phyloP scores from a whole-genome alignment of 345 rosid species.

The Eucalyptus cloeziana region DNA sequence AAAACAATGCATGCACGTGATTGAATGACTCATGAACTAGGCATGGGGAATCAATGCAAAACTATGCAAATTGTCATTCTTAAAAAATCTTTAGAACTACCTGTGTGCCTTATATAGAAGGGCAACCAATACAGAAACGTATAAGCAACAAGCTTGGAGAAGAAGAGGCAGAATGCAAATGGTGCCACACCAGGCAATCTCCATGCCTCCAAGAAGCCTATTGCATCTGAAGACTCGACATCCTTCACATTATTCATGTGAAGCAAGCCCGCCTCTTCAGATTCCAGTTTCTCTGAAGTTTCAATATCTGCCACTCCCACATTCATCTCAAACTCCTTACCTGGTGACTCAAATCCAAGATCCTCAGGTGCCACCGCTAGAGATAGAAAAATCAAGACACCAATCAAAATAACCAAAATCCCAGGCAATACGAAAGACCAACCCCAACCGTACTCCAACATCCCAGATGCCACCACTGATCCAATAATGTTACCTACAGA shows the following conservation, averaged over 20 bases:
- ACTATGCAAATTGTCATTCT: background rate
- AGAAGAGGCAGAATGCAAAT: slow-evolving; percentile 79
- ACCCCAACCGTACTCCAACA: slow-evolving; percentile 90
- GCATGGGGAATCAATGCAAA: background rate
- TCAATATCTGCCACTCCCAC: slow-evolving; percentile 10
- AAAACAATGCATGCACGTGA: background rate
- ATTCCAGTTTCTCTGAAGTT: slow-evolving; percentile 30
- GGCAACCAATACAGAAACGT: slow-evolving; percentile 93
- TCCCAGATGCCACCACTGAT: slow-evolving; percentile 63
- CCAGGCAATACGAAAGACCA: slow-evolving; percentile 93
- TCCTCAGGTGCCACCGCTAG: slow-evolving; percentile 66
- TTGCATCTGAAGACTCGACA: slow-evolving; percentile 28
- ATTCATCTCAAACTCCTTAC: slow-evolving; percentile 49
- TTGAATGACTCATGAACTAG: background rate
- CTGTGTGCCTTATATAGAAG: slow-evolving; percentile 81
- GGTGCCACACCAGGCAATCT: slow-evolving; percentile 83
- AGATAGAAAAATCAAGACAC: slow-evolving; percentile 45
- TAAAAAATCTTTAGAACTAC: slow-evolving; percentile 8
- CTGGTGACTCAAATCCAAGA: slow-evolving; percentile 41
- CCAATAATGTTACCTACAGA: slow-evolving; percentile 83
- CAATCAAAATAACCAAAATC: slow-evolving; percentile 44
- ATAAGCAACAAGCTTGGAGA: slow-evolving; percentile 91
- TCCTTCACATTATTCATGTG: background rate
- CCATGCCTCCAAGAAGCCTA: slow-evolving; percentile 87
- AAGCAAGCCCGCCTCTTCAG: slow-evolving; percentile 45